Conservation (phyloP, 305 asterid species). For the Solanum hybrid region DNA sequence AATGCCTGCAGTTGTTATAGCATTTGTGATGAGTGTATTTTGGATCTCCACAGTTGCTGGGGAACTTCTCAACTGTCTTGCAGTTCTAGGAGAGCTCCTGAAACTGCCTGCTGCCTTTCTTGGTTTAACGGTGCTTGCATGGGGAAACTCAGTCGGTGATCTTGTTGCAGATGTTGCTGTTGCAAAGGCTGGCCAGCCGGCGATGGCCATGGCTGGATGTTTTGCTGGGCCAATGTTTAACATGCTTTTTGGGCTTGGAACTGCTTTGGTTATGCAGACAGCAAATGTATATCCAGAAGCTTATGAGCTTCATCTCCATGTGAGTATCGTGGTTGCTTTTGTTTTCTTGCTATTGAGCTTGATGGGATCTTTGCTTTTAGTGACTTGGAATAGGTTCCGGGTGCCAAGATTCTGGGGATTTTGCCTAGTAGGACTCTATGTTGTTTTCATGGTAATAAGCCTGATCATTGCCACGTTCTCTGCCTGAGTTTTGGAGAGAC, state of each 20-base stretch:
- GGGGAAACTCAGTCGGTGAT: conserved; percentile 96
- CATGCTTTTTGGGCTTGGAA: conserved; percentile 92
- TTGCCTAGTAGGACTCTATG: conserved; percentile 81
- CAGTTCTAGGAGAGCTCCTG: conserved; percentile 59
- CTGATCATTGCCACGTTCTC: conserved; percentile 59
- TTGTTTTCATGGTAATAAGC: conserved; percentile 56
- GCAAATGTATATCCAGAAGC: conserved; percentile 67
- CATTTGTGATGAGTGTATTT: conserved; percentile 88
- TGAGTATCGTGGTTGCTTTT: conserved; percentile 81
- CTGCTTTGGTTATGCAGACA: conserved; percentile 74
- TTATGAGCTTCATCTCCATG: conserved; percentile 65
- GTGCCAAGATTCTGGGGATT: conserved; percentile 96
- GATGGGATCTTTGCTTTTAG: conserved; percentile 90
- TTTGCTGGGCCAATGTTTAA: conserved; percentile 97
- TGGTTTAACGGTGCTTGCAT: conserved; percentile 90
- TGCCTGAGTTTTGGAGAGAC: conserved; percentile 14
- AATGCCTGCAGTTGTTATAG: conserved; percentile 41
- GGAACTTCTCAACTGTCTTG: conserved; percentile 86
- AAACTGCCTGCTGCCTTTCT: conserved; percentile 69
- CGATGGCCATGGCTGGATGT: conserved; percentile 99
- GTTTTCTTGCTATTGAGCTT: conserved; percentile 79
- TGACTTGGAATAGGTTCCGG: conserved; percentile 79
- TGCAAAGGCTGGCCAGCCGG: conserved; percentile 93
- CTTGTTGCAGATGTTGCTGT: conserved; percentile 95
- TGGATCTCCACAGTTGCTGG: conserved; percentile 94